Conservation (phyloP, 805 yeast genomes). For the Groenewaldozyma salmanticensis region DNA sequence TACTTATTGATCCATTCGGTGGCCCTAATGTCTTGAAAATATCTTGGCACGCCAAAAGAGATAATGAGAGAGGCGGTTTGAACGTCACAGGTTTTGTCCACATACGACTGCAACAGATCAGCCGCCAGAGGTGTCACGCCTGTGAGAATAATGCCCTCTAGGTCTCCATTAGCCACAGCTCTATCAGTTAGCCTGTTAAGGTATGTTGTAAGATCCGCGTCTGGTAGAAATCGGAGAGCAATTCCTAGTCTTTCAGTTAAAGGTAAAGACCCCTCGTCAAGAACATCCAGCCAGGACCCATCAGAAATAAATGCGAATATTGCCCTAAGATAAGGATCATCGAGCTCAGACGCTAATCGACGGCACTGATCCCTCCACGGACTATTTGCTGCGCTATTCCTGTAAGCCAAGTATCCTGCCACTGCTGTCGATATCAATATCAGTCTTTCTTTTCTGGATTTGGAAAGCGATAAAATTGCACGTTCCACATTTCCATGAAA, state of each 20-base stretch:
- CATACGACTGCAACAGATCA: conserved; percentile 73
- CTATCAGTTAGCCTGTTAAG: conserved; percentile 58
- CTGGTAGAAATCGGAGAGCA: conserved; percentile 77
- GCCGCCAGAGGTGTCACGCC: conserved; percentile 86
- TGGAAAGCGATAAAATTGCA: conserved; percentile 70
- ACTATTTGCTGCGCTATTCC: conserved; percentile 45
- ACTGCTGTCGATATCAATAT: conserved; percentile 85
- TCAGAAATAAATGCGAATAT: conserved; percentile 91
- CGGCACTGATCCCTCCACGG: conserved; percentile 94
- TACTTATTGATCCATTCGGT: conserved; percentile 63
- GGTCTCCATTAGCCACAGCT: conserved; percentile 69
- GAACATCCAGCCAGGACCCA: conserved; percentile 92
- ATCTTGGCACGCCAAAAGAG: conserved; percentile 75
- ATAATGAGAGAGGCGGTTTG: conserved; percentile 84
- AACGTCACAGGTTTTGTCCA: conserved; percentile 79
- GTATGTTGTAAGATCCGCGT: conserved; percentile 61
- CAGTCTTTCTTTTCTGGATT: conserved; percentile 61
- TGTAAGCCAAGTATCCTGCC: conserved; percentile 75
- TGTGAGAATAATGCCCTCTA: conserved; percentile 82
- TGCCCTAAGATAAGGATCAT: conserved; percentile 81
- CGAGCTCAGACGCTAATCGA: conserved; percentile 74
- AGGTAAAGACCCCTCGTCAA: conserved; percentile 83
- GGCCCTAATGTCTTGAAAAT: conserved; percentile 62
- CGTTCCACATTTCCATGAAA: conserved; percentile 80
- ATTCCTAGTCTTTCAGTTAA: conserved; percentile 83